Conservation (phyloP, 1,284 basidiomycete species). For the Ceratobasidium sp. region DNA sequence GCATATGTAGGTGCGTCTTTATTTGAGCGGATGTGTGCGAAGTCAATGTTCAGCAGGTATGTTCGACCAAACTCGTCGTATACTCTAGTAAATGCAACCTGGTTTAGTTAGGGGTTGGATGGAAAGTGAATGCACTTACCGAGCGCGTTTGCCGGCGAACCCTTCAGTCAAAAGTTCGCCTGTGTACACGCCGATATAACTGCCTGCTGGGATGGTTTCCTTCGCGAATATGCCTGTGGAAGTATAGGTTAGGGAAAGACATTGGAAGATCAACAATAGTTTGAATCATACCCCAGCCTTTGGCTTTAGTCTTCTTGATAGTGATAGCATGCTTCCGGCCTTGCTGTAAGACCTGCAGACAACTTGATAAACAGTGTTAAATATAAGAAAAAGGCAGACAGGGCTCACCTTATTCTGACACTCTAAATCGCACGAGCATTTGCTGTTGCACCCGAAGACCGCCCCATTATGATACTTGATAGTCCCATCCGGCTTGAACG, state of each 20-base stretch:
- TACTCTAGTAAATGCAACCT: slow-evolving; percentile 58
- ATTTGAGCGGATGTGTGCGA: slow-evolving; percentile 62
- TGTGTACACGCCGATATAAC: slow-evolving; percentile 84
- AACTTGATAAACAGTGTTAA: slow-evolving; percentile 5
- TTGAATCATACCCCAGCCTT: slow-evolving; percentile 45
- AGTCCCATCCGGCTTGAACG: slow-evolving; percentile 69
- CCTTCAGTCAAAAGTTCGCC: slow-evolving; percentile 81
- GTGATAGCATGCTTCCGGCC: slow-evolving; percentile 73
- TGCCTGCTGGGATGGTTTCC: slow-evolving; percentile 70
- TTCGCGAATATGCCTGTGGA: slow-evolving; percentile 72
- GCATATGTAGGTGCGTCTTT: slow-evolving; percentile 57
- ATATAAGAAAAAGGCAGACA: background rate
- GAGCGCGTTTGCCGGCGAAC: slow-evolving; percentile 73
- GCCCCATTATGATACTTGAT: slow-evolving; percentile 67
- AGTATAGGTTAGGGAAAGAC: background rate
- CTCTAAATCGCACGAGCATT: slow-evolving; percentile 81
- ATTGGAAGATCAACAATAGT: background rate
- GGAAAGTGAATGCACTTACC: slow-evolving; percentile 58
- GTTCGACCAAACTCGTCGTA: slow-evolving; percentile 84
- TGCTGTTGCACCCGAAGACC: slow-evolving; percentile 87
- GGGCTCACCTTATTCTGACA: slow-evolving; percentile 81
- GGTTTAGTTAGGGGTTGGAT: slow-evolving; percentile 14
- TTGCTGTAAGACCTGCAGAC: slow-evolving; percentile 77
- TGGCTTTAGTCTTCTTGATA: slow-evolving; percentile 70
- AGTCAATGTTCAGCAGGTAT: slow-evolving; percentile 87